These are phyloP conservation scores for Alliaria petiolata DNA, from an alignment of 345 rosid species.

Conservation along the genomic window DNA sequence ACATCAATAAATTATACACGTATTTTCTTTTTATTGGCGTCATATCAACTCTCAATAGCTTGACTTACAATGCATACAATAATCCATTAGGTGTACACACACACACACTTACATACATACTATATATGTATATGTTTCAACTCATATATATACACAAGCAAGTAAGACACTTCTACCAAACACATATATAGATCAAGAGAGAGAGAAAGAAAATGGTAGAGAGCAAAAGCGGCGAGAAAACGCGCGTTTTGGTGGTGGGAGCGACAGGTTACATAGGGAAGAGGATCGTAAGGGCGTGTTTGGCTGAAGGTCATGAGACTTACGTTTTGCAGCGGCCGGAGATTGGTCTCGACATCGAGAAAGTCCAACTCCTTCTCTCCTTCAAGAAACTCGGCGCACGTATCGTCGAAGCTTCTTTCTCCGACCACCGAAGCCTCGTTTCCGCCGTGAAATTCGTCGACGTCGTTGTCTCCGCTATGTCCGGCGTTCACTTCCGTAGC, in stretches of 20 bases:
- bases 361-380: conserved; percentile 54
- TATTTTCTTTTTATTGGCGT: background rate
- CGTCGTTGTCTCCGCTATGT: conserved; percentile 72
- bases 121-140: background rate
- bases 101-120: background rate
- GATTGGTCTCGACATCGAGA: conserved; percentile 71
- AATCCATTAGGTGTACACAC: conserved; percentile 14
- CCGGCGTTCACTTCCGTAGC: conserved; percentile 78
- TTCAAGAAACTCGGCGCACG: conserved; percentile 60
- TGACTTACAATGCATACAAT: conserved; percentile 31
- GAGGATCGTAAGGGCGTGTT: conserved; percentile 72
- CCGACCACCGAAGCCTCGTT: conserved; percentile 43
- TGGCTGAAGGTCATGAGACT: conserved; percentile 61
- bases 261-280: conserved; percentile 81
- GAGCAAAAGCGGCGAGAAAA: conserved; percentile 17
- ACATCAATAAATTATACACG: background rate
- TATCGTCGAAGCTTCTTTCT: conserved; percentile 54
- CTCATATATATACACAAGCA: background rate
- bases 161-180: background rate
- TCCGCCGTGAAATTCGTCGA: conserved; percentile 61
- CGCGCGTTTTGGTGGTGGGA: conserved; percentile 59
- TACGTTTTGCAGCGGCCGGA: conserved; percentile 56
- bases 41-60: conserved; percentile 10
- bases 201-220: conserved; percentile 9
- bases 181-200: background rate